These are phyloP conservation scores for Termitomyces sp. DNA, from an alignment of 768 basidiomycete genomes.

Conservation along the genomic window DNA sequence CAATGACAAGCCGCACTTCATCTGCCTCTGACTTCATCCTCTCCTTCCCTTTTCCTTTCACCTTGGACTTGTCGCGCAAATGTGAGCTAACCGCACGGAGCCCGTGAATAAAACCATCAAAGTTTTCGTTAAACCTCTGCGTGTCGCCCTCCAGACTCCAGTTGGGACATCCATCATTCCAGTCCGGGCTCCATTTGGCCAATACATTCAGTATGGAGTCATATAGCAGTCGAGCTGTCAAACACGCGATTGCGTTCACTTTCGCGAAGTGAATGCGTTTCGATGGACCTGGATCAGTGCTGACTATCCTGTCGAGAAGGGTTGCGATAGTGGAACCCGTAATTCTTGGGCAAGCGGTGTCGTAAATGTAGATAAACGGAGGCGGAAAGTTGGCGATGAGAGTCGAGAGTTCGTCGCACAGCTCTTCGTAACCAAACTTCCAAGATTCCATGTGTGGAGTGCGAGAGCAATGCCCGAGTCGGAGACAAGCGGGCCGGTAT, in stretches of 20 bases:
- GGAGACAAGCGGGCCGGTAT: background rate
- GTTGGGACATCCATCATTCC: constrained; percentile 60
- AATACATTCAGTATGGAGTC: constrained; percentile 64
- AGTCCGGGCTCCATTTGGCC: constrained; percentile 50
- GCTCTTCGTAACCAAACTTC: constrained; percentile 19
- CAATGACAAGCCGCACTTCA: constrained; percentile 49
- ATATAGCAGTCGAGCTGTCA: constrained; percentile 61
- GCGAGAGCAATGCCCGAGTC: background rate
- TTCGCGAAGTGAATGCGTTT: constrained; percentile 38
- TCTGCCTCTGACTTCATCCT: constrained; percentile 18
- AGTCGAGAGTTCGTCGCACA: constrained; percentile 30
- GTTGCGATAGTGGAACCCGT: constrained; percentile 42
- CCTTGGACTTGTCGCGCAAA: constrained; percentile 16
- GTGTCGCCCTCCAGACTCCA: constrained; percentile 44
- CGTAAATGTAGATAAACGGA: constrained; percentile 67
- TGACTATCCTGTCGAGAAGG: constrained; percentile 26
- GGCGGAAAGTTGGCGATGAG: constrained; percentile 45
- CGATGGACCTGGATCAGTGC: constrained; percentile 16
- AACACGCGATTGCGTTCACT: constrained; percentile 57
- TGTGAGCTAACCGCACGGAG: constrained; percentile 38
- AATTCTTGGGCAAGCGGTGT: constrained; percentile 46
- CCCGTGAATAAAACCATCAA: constrained; percentile 73
- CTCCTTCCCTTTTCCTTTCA: constrained; percentile 24
- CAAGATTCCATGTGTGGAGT: background rate
- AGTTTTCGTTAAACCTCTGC: constrained; percentile 55